Percentiles rank a stretch among this genome's conserved stretches.
Evolutionary conservation across 768 basidiomycete genomes (phyloP).

Genomic region (Pleurotus salmoneostramineus): DNA sequence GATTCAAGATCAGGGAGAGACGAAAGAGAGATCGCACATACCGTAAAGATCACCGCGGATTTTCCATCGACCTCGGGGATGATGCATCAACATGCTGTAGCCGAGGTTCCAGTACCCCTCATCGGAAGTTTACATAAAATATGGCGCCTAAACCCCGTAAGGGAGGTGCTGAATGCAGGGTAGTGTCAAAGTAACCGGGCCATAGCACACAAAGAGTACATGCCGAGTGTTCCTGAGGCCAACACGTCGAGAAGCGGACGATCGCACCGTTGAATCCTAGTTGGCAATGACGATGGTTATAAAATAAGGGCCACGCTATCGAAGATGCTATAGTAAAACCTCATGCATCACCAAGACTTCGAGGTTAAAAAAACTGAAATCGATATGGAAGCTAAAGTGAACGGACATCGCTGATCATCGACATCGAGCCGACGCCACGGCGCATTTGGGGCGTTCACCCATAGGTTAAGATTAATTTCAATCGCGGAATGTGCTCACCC

Average conservation of each 20-base stretch:
- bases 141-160: not conserved
- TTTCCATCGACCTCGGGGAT: not conserved
- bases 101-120: constrained; percentile 6
- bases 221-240: not conserved
- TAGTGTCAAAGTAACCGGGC: not conserved
- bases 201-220: not conserved
- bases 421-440: not conserved
- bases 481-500: not conserved
- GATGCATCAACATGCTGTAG: not conserved
- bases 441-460: not conserved
- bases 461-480: not conserved
- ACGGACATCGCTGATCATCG: not conserved
- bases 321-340: no score
- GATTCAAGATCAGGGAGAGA: constrained; percentile 3
- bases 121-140: constrained; percentile 5
- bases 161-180: not conserved
- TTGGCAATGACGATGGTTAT: no score
- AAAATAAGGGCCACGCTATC: no score
- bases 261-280: not conserved
- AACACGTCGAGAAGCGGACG: not conserved
- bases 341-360: not conserved
- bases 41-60: constrained; percentile 2
- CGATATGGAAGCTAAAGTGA: not conserved
- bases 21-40: constrained; percentile 1
- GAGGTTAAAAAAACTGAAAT: not conserved